A percentile compares a stretch with the other conserved stretches of the same genome.
Evolutionary conservation across 108 stramenopile species (phyloP).

Genomic region (Conticribra guillardii): DNA sequence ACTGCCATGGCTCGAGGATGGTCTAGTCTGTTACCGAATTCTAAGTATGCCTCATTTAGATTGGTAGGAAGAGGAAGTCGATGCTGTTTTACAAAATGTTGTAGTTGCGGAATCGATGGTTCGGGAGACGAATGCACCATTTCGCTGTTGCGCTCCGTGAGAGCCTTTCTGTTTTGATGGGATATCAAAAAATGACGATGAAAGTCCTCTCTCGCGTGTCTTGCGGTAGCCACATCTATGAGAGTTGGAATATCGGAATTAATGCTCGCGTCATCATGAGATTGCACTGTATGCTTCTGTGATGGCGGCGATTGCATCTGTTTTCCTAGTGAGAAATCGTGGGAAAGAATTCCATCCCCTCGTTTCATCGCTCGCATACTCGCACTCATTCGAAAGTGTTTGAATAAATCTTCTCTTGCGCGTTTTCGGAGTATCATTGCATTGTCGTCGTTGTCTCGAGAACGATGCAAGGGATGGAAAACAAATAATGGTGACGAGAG

Average conservation of each 20-base stretch:
- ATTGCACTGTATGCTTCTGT: background rate
- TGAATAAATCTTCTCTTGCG: conserved; percentile 26
- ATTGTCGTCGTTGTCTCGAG: background rate
- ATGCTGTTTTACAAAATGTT: too few relatives aligned
- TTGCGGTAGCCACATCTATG: conserved; percentile 13
- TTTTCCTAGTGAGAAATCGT: background rate
- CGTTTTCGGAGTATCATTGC: conserved; percentile 1
- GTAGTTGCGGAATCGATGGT: too few relatives aligned
- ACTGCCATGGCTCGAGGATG: conserved; percentile 22
- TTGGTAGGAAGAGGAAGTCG: conserved; percentile 20
- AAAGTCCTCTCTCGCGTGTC: conserved; percentile 7
- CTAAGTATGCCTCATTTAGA: conserved; percentile 18
- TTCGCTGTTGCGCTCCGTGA: too few relatives aligned
- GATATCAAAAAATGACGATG: conserved; percentile 21
- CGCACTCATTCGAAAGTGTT: conserved; percentile 25
- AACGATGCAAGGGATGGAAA: background rate
- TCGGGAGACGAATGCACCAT: too few relatives aligned
- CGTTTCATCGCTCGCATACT: conserved; percentile 24
- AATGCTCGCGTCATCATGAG: background rate
- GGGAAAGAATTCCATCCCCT: conserved; percentile 28
- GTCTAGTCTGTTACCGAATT: background rate
- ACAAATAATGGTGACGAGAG: background rate
- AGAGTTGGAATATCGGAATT: background rate
- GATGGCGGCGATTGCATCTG: too few relatives aligned
- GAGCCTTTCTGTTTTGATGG: conserved; percentile 2